Base-by-base conservation (phyloP, 768 basidiomycete species). In the Mycena leptocephala region DNA sequence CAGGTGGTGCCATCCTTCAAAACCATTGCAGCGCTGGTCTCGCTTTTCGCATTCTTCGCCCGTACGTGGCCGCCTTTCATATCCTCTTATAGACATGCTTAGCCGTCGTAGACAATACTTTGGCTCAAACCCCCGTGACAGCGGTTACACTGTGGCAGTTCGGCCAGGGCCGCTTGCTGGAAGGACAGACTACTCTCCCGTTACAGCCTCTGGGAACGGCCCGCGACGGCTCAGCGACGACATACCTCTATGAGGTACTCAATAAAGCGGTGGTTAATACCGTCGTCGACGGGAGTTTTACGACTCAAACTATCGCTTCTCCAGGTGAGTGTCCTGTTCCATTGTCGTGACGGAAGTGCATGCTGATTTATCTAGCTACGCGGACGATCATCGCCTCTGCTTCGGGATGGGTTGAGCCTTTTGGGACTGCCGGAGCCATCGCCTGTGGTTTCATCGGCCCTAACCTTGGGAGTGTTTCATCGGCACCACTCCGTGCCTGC, bases 71-170 rank as follows among this genome's bases (percentile, higher is more conserved):
- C 13, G 6, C 16, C 30, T 16, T 11, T 2, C 51, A 18, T 56
- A 18, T 56, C 16, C 14, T 20, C 30, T 20, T 16, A 28, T 55
- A 13, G 7, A 37, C 35, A 28, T n/a, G 9, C 55, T 56, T 20
- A 56, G 14, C 16, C 18, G 22, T 59, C 18, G 13, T 59, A 37
- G 58, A 5, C 8, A 9, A n/a, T n/a, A 37, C 58, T 20, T 33
- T 59, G 58, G 70, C 70, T 11, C 70, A 66, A 59, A 14, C 11
- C 39, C 24, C 20, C 22, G 51, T n/a, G 5, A 62, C 59, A n/a
- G 68, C 22, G 9, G 53, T 75, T 56, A 70, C 68, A 2, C 39
- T 75, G 33, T 70, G 61, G 67, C 74, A 75, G 16, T 75, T 70
- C 41, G 41, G 62, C 5, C n/a, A 22, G n/a, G 46, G 30, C 4